Conservation (phyloP, 202 grass and related monocot genomes). For the Schoenoplectus triqueter region DNA sequence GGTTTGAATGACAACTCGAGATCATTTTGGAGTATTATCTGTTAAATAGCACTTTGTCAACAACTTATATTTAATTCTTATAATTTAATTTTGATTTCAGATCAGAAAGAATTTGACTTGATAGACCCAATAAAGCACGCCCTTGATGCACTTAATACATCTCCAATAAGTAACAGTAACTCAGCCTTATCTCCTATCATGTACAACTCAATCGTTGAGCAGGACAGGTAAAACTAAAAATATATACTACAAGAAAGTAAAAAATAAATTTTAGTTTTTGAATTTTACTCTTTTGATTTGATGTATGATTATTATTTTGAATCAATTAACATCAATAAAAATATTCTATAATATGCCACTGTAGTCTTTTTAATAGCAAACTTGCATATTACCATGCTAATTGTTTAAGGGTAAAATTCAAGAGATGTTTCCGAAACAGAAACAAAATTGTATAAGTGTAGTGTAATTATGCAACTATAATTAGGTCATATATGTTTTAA, state of each 20-base stretch:
- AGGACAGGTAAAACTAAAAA: slow-evolving; percentile 39
- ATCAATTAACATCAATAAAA: neutral
- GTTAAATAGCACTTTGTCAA: neutral
- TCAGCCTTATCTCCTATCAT: slow-evolving; percentile 20
- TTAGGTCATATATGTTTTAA: neutral
- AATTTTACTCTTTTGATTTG: neutral
- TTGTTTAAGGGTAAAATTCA: neutral
- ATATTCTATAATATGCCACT: neutral
- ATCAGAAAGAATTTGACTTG: slow-evolving; percentile 37
- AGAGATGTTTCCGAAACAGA: neutral
- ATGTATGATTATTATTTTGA: neutral
- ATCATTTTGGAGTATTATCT: slow-evolving; percentile 15
- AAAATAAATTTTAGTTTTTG: neutral
- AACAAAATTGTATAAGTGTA: neutral
- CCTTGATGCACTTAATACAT: slow-evolving; percentile 29
- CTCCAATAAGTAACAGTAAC: slow-evolving; percentile 26
- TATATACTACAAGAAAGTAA: neutral
- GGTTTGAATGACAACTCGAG: slow-evolving; percentile 30
- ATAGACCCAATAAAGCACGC: slow-evolving; percentile 32
- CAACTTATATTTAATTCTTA: slow-evolving; percentile 1
- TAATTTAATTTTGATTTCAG: slow-evolving; percentile 32
- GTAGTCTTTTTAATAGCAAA: neutral
- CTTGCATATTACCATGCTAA: neutral
- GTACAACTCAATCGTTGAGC: slow-evolving; percentile 17
- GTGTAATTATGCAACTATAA: neutral